phyloP scores from a whole-genome alignment of 805 yeast genomes.

The Candida railenensis region DNA sequence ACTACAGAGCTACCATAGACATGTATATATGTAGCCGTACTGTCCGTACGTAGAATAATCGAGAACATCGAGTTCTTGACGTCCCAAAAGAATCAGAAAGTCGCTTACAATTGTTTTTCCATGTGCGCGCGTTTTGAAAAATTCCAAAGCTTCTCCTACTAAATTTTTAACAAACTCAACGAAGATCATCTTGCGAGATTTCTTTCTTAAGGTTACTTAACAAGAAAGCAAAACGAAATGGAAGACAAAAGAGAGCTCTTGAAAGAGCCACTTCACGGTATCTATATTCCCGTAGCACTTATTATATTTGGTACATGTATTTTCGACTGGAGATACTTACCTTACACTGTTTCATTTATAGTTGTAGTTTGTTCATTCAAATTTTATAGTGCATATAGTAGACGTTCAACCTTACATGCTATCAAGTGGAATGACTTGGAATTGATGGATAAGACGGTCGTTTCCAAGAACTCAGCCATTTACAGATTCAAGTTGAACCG shows the following conservation, averaged over 20 bases:
- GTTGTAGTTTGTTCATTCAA: slow-evolving; percentile 32
- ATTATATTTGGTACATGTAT: slow-evolving; percentile 60
- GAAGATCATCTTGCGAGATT: background rate
- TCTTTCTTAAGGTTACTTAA: background rate
- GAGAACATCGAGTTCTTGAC: no score
- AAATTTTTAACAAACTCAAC: background rate
- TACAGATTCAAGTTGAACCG: slow-evolving; percentile 67
- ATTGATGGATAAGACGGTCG: slow-evolving; percentile 68
- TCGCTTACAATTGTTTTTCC: no score
- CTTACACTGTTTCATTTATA: slow-evolving; percentile 39
- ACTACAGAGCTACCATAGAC: no score
- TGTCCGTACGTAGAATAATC: no score
- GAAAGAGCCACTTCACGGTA: slow-evolving; percentile 73
- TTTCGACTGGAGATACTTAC: slow-evolving; percentile 50
- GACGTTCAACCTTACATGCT: slow-evolving; percentile 45
- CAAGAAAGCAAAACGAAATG: background rate
- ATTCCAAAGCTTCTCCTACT: no score
- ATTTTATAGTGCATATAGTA: slow-evolving; percentile 39
- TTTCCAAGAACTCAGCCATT: slow-evolving; percentile 69
- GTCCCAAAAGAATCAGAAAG: no score
- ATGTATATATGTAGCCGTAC: no score
- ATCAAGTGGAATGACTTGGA: slow-evolving; percentile 66
- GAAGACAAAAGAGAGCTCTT: slow-evolving; percentile 50
- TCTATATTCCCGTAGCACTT: slow-evolving; percentile 66
- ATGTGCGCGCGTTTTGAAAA: no score